phyloP scores from a whole-genome alignment of 2,329 filamentous ascomycete genomes.

The Sordariomycetes sp. region DNA sequence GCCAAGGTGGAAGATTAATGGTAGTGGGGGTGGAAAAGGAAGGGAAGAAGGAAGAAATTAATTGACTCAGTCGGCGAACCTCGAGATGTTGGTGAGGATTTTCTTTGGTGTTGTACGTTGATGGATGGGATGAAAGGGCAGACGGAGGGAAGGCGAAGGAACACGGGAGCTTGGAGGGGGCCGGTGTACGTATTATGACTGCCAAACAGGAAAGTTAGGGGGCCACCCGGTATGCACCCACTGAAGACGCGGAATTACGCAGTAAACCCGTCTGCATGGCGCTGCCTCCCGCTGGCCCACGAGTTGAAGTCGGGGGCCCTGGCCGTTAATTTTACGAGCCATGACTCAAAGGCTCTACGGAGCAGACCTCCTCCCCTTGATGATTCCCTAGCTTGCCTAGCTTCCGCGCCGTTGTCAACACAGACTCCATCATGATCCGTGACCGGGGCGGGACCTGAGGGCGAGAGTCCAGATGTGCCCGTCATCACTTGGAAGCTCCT shows the following conservation, averaged over 20 bases:
- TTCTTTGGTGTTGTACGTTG: not conserved
- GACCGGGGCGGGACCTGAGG: too few relatives aligned
- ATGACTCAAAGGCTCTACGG: not conserved
- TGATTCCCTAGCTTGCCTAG: not conserved
- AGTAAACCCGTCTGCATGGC: not conserved
- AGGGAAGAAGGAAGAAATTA: slow-evolving; percentile 7
- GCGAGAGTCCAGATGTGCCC: too few relatives aligned
- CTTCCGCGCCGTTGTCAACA: too few relatives aligned
- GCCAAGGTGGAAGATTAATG: slow-evolving; percentile 11
- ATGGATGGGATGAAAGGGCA: not conserved
- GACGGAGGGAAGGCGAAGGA: not conserved
- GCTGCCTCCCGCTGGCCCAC: not conserved
- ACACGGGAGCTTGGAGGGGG: not conserved
- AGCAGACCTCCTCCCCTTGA: not conserved
- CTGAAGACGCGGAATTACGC: not conserved
- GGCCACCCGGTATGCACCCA: not conserved
- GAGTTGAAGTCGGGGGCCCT: not conserved
- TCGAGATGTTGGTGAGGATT: not conserved
- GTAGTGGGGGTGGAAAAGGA: slow-evolving; percentile 8
- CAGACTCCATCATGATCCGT: too few relatives aligned
- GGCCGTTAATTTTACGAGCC: not conserved
- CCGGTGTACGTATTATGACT: not conserved
- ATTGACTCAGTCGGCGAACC: not conserved
- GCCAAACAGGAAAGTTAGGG: not conserved
- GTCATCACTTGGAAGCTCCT: too few relatives aligned